phyloP scores from a whole-genome alignment of 148 eudicot species.

The Camellia granthamiana region DNA sequence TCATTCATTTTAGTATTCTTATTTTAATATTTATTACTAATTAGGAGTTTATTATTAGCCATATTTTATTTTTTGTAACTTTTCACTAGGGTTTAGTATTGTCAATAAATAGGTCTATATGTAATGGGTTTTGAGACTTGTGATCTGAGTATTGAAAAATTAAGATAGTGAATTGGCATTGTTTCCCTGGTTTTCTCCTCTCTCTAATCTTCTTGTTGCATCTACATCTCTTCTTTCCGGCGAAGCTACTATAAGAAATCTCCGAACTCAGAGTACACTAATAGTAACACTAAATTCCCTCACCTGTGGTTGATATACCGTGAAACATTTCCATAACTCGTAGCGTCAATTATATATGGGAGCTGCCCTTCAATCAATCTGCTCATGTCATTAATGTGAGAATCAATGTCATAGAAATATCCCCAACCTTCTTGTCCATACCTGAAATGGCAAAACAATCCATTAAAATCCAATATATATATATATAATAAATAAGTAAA shows the following conservation, averaged over 20 bases:
- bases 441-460: slow-evolving; percentile 34
- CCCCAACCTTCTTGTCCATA: slow-evolving; percentile 46
- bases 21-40: too few relatives aligned
- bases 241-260: slow-evolving; percentile 5
- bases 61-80: too few relatives aligned
- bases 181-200: not conserved
- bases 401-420: slow-evolving; percentile 60
- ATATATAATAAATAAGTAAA: not conserved
- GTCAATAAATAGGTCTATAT: too few relatives aligned
- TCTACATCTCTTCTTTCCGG: too few relatives aligned
- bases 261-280: not conserved
- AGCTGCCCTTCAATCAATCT: slow-evolving; percentile 49
- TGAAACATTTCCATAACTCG: slow-evolving; percentile 82
- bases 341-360: slow-evolving; percentile 64
- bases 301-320: slow-evolving; percentile 95
- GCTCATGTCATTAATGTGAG: slow-evolving; percentile 48
- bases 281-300: slow-evolving; percentile 23
- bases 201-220: not conserved
- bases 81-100: too few relatives aligned
- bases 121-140: not conserved
- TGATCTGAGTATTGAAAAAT: not conserved
- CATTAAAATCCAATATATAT: not conserved
- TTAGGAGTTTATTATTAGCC: too few relatives aligned
- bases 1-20: too few relatives aligned
- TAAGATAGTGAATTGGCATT: not conserved